Evolutionary conservation across 495 filamentous ascomycete genomes (phyloP).

Genomic region (Penicillium coprophilum): DNA sequence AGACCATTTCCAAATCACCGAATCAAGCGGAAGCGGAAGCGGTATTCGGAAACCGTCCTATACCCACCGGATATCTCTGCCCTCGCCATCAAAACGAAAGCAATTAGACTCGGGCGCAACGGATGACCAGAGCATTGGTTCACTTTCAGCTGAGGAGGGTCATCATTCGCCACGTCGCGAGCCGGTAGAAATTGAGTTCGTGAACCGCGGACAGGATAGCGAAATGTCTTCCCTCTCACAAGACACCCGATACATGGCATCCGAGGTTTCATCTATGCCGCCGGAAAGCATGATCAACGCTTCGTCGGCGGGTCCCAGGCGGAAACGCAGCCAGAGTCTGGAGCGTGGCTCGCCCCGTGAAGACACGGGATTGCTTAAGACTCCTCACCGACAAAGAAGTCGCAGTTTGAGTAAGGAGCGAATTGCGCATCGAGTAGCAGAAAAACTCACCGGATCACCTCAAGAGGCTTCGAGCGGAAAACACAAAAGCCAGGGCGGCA

Average conservation of each 20-base stretch:
- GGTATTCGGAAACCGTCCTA: constrained; percentile 61
- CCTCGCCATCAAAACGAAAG: constrained; percentile 55
- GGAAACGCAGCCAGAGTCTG: constrained; percentile 59
- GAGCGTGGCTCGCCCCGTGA: constrained; percentile 47
- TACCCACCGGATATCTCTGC: constrained; percentile 61
- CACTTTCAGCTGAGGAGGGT: constrained; percentile 72
- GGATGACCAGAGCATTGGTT: constrained; percentile 60
- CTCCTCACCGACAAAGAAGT: constrained; percentile 62
- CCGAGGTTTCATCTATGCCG: constrained; percentile 89
- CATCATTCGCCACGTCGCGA: constrained; percentile 62
- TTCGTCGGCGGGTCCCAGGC: constrained; percentile 46
- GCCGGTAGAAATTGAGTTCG: constrained; percentile 83
- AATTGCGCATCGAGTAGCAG: constrained; percentile 67
- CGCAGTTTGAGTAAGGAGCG: constrained; percentile 74
- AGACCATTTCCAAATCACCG: constrained; percentile 76
- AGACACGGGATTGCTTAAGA: constrained; percentile 60
- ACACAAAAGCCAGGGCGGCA: constrained; percentile 58
- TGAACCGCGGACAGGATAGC: constrained; percentile 56
- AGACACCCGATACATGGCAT: constrained; percentile 63
- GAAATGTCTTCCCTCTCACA: constrained; percentile 60
- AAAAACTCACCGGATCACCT: constrained; percentile 58
- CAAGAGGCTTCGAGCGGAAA: constrained; percentile 50
- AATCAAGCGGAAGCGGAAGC: constrained; percentile 52
- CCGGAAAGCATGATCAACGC: constrained; percentile 85
- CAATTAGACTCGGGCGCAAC: constrained; percentile 36